Conservation (phyloP, 139 green algal genomes). For the Ettlia oleoabundans region DNA sequence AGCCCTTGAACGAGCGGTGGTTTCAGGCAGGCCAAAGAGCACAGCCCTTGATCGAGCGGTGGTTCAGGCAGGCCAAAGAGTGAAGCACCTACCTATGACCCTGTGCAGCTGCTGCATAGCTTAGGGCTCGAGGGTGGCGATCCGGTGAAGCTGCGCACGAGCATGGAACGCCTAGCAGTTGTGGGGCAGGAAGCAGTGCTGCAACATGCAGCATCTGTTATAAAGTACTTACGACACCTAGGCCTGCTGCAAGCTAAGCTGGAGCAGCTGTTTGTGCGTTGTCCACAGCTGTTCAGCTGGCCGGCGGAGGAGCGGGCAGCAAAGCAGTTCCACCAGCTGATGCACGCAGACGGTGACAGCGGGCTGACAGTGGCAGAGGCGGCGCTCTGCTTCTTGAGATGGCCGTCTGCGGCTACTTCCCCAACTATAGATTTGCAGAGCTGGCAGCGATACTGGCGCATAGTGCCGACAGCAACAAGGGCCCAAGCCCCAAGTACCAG, state of each 20-base stretch:
- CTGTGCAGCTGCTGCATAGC: constrained; percentile 8
- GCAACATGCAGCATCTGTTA: neutral
- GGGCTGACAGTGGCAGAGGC: neutral
- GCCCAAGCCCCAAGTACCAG: neutral
- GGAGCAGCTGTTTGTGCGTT: neutral
- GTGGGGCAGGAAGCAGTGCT: neutral
- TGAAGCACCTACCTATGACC: neutral
- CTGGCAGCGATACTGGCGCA: neutral
- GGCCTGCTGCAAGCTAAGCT: neutral
- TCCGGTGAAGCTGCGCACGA: neutral
- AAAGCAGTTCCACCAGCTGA: neutral
- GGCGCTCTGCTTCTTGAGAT: neutral
- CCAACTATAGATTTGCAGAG: neutral
- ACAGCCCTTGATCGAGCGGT: neutral
- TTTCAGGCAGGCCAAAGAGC: too few relatives aligned
- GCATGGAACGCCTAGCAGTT: neutral
- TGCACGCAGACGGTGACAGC: neutral
- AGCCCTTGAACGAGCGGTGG: too few relatives aligned
- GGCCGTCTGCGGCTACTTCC: neutral
- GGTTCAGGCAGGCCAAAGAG: neutral
- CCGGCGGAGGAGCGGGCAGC: neutral
- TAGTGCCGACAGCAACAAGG: neutral
- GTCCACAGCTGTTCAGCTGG: constrained; percentile 3
- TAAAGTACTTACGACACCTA: neutral
- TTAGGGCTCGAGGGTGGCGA: neutral